A percentile compares a stretch with the other conserved stretches of the same genome.
These are phyloP conservation scores for Ormosia semicastrata DNA, from an alignment of 306 rosid species.

Conservation along the genomic window DNA sequence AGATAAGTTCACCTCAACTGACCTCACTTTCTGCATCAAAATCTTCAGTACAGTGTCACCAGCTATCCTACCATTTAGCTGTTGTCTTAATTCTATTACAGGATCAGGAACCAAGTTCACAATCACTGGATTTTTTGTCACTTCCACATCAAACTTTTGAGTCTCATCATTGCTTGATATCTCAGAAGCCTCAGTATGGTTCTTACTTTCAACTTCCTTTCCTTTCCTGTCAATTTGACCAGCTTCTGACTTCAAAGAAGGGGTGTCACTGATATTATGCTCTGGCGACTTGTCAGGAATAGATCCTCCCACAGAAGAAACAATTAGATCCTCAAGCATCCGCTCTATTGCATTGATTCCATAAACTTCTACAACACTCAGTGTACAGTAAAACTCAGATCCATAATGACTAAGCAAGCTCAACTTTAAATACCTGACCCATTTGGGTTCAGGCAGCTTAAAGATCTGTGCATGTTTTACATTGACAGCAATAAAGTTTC, in stretches of 20 bases:
- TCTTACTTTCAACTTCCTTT: slow-evolving; percentile 42
- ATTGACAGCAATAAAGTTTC: slow-evolving; percentile 67
- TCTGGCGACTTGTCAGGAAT: slow-evolving; percentile 39
- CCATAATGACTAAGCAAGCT: slow-evolving; percentile 77
- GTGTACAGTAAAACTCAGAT: slow-evolving; percentile 88
- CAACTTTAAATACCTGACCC: slow-evolving; percentile 82
- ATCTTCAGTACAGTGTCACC: slow-evolving; percentile 89
- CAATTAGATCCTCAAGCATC: slow-evolving; percentile 90
- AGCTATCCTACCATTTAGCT: slow-evolving; percentile 73
- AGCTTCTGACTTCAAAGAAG: slow-evolving; percentile 53
- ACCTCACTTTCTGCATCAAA: slow-evolving; percentile 87
- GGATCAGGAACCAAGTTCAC: slow-evolving; percentile 60
- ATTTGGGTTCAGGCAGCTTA: slow-evolving; percentile 65
- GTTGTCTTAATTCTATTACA: slow-evolving; percentile 61
- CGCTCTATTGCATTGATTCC: slow-evolving; percentile 84
- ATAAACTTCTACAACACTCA: slow-evolving; percentile 79
- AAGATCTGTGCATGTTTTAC: slow-evolving; percentile 79
- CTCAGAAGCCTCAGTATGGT: slow-evolving; percentile 29
- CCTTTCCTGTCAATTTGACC: slow-evolving; percentile 43
- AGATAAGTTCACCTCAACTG: slow-evolving; percentile 71
- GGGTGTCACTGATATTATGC: slow-evolving; percentile 52
- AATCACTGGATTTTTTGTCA: slow-evolving; percentile 27
- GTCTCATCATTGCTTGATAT: slow-evolving; percentile 35
- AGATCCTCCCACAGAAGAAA: slow-evolving; percentile 58
- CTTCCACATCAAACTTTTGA: slow-evolving; percentile 37